Percentiles rank a stretch among this genome's conserved stretches.
Evolutionary conservation across 352 stramenopile species (phyloP).

Genomic region (Phytophthora agathidicida): DNA sequence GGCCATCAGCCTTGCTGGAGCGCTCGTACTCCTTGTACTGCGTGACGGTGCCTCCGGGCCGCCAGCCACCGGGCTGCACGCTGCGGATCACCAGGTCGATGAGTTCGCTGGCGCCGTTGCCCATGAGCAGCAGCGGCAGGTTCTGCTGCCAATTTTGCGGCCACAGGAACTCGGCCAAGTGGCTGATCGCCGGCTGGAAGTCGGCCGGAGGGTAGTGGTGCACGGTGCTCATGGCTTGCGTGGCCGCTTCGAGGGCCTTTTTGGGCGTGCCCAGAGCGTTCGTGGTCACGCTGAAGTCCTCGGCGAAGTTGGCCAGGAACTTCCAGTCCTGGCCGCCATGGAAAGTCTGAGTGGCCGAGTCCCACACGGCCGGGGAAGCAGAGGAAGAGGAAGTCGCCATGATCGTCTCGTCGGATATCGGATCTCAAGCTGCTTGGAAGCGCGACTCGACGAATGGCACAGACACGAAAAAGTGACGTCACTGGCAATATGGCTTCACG

Average conservation of each 20-base stretch:
- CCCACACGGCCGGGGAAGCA: conserved; percentile 57
- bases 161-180: conserved; percentile 91
- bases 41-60: conserved; percentile 69
- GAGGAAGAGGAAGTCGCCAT: conserved; percentile 21
- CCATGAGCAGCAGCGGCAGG: conserved; percentile 77
- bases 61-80: conserved; percentile 73
- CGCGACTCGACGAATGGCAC: conserved; percentile 1
- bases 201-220: conserved; percentile 91
- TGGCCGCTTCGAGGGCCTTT: conserved; percentile 70
- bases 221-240: conserved; percentile 76
- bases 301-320: conserved; percentile 87
- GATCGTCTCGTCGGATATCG: too few species aligned
- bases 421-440: conserved; percentile 5
- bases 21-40: conserved; percentile 92
- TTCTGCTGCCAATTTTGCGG: conserved; percentile 55
- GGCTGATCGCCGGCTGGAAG: conserved; percentile 89
- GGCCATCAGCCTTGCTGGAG: conserved; percentile 82
- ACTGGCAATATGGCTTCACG: too few species aligned
- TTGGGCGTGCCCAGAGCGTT: conserved; percentile 86
- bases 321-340: conserved; percentile 93
- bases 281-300: conserved; percentile 92
- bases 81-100: conserved; percentile 91
- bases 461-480: background rate
- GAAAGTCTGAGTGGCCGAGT: conserved; percentile 89
- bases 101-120: conserved; percentile 85